Conservation (phyloP, 2,329 filamentous ascomycete genomes). For the Hypoxylon sp. region DNA sequence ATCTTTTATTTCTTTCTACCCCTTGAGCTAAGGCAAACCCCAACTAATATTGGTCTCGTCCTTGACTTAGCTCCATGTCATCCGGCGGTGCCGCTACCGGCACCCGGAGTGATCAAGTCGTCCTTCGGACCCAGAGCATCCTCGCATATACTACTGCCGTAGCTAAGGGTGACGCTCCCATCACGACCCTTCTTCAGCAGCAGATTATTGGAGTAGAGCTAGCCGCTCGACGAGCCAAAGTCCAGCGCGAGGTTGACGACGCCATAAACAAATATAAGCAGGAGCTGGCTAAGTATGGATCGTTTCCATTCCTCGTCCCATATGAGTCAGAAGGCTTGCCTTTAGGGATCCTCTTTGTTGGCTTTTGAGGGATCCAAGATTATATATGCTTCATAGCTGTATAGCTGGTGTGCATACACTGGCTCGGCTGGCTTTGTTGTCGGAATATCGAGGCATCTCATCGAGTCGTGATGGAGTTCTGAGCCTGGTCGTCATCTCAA, state of each 20-base stretch:
- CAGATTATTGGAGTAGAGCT: neutral
- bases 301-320: neutral
- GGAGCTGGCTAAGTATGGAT: slow-evolving; percentile 15
- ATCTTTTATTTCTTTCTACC: neutral
- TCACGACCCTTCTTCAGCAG: slow-evolving; percentile 34
- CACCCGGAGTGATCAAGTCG: neutral
- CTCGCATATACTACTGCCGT: slow-evolving; percentile 25
- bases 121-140: slow-evolving; percentile 3
- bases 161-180: slow-evolving; percentile 34
- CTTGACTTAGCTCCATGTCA: slow-evolving; percentile 4
- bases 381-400: neutral
- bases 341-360: neutral
- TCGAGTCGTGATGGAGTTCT: too few species aligned
- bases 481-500: neutral
- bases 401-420: neutral
- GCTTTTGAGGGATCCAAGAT: neutral
- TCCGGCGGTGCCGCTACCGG: neutral
- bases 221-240: slow-evolving; percentile 18
- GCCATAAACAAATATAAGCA: slow-evolving; percentile 14
- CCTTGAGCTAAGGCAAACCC: neutral
- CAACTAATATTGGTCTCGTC: neutral
- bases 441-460: too few species aligned
- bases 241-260: slow-evolving; percentile 19
- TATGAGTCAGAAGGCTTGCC: neutral
- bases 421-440: neutral